Conservation (phyloP, 495 filamentous ascomycete species). For the Hamigera avellanea region DNA sequence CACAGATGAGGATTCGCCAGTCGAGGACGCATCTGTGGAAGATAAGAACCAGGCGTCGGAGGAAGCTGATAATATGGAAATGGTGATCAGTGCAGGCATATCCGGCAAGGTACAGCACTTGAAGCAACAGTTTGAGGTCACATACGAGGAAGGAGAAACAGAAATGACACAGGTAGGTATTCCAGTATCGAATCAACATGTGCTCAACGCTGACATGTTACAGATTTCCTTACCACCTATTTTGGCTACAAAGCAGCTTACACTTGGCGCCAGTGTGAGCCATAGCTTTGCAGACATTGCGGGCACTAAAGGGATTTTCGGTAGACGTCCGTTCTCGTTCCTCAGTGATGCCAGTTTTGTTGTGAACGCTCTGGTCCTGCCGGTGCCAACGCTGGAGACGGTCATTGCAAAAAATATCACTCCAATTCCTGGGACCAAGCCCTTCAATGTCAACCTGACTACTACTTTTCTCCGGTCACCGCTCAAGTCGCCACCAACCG, state of each 20-base stretch:
- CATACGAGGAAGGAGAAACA: slow-evolving; percentile 15
- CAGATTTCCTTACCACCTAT: slow-evolving; percentile 21
- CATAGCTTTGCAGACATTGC: slow-evolving; percentile 17
- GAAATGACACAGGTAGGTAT: slow-evolving; percentile 14
- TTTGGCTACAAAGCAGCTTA: slow-evolving; percentile 15
- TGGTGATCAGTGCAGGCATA: slow-evolving; percentile 23
- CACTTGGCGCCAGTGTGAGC: slow-evolving; percentile 20
- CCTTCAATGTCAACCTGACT: slow-evolving; percentile 19
- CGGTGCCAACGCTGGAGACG: slow-evolving; percentile 17
- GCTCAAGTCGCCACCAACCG: slow-evolving; percentile 14
- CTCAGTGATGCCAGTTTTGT: slow-evolving; percentile 18
- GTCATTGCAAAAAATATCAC: slow-evolving; percentile 18
- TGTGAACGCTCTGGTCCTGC: slow-evolving; percentile 17
- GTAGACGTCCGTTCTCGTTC: slow-evolving; percentile 17
- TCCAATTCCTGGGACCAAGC: slow-evolving; percentile 21
- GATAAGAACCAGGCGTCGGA: slow-evolving; percentile 5
- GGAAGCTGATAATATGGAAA: slow-evolving; percentile 8
- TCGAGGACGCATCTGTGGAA: slow-evolving; percentile 6
- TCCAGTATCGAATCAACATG: no score
- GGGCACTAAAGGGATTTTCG: slow-evolving; percentile 17
- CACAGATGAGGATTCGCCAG: slow-evolving; percentile 8
- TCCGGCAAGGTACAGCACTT: slow-evolving; percentile 16
- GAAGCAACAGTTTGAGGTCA: slow-evolving; percentile 10
- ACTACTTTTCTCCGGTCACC: slow-evolving; percentile 18
- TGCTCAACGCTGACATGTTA: slow-evolving; percentile 3